A percentile compares a stretch with the other conserved stretches of the same genome.
phyloP scores from a whole-genome alignment of 768 basidiomycete genomes.

The Tylopilus vinaceipallidus region DNA sequence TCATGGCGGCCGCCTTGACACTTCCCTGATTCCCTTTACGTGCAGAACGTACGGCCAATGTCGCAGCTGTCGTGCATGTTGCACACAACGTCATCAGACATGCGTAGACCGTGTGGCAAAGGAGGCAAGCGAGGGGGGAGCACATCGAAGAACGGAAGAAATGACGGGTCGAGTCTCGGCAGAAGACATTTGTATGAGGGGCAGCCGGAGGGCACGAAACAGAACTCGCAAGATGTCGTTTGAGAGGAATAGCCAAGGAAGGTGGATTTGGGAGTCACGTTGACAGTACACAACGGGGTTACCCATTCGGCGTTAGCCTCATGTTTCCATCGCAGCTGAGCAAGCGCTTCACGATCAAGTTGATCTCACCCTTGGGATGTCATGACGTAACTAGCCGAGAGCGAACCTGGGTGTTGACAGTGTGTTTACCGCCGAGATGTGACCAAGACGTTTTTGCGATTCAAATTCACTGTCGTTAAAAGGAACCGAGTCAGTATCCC shows the following conservation, averaged over 20 bases:
- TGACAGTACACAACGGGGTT: background rate
- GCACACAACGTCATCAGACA: slow-evolving; percentile 22
- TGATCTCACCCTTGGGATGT: slow-evolving; percentile 3
- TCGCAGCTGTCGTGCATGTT: slow-evolving; percentile 6
- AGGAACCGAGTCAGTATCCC: slow-evolving; percentile 9
- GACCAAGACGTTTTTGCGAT: slow-evolving; percentile 5
- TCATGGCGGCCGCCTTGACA: slow-evolving; percentile 2
- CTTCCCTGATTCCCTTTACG: slow-evolving; percentile 21
- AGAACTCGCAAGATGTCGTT: background rate
- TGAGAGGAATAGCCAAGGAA: background rate
- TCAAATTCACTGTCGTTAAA: background rate
- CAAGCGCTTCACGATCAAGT: background rate
- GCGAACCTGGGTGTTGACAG: no score
- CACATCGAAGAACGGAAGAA: slow-evolving; percentile 1
- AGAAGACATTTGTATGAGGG: background rate
- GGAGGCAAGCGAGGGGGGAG: slow-evolving; percentile 5
- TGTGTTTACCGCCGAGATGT: background rate
- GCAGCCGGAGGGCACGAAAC: background rate
- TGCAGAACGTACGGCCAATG: slow-evolving; percentile 9
- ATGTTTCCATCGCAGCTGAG: slow-evolving; percentile 14
- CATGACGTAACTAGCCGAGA: background rate
- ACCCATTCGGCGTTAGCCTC: slow-evolving; percentile 11
- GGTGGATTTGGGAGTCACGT: background rate
- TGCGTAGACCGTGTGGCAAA: slow-evolving; percentile 18
- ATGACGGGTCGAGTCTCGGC: background rate